Evolutionary conservation across 2,329 filamentous ascomycete species (phyloP), one percentile per base, ranked within the genome.

Genomic region (Neobulgaria alba): DNA sequence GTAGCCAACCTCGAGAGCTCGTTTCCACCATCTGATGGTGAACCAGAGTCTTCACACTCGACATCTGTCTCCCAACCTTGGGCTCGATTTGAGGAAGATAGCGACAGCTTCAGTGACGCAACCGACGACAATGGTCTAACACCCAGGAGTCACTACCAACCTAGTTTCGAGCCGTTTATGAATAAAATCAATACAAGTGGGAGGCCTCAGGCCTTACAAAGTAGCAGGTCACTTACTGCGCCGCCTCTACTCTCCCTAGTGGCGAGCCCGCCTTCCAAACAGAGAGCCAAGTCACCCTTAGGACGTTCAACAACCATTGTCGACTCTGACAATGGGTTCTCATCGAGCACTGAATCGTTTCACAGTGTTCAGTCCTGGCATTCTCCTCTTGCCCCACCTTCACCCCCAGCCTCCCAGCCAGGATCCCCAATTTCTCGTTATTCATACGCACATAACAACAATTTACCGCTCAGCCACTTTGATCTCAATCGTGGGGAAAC

Each of bases 301-400:
- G 52, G 38, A 33, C 46, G 32, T 38, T 53, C 20, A 45, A 56
- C 42, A 44, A 56, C 43, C 4, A 39, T 42, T 12, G 36, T 42
- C 34, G 56, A 56, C 23, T 52, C 57, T 9, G 52, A 51, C 10
- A 56, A 59, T 21, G 58, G 61, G 23, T 52, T 58, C n/a, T 73
- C 72, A 8, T 67, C 70, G 3, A 63, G 65, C 20, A 64, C 67
- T 12, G 72, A 74, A 38, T 76, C 74, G 1, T 75, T 77, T 46
- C 71, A 73, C 51, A 73, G 67, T 41, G 62, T 67, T 4, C 63
- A 72, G 44, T 72, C 72, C 7, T 73, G 70, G 70, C 64, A 69
- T 46, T 68, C 70, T 16, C 62, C 66, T 8, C 55, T 63, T 29
- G 61, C 62, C 4, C 60, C 67, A 18, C 57, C 67, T 2, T 66